Base-by-base conservation (phyloP, 1,284 basidiomycete genomes). In the Xanthoconium separans region DNA sequence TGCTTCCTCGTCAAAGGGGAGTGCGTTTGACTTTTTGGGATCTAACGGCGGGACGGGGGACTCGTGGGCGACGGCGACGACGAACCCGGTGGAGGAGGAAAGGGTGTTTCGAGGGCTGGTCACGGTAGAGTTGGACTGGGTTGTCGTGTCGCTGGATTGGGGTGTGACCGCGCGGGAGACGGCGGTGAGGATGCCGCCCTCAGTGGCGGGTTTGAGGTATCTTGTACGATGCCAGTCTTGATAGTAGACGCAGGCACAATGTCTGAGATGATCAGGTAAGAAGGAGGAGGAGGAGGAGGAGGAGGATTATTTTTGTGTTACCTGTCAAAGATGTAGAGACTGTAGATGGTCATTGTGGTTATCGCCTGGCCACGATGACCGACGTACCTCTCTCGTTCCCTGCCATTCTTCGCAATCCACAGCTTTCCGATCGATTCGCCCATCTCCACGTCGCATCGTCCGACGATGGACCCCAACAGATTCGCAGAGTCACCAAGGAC, bases 1-100 rank as follows among this genome's bases (percentile, higher is more conserved):
- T 2, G 91, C 89, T 72, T 99, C 95, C 73, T 99, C 96, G 67
- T 99, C 95, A 61, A 99, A 98, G 6, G 95, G 80, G 24, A 98
- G 75, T 12, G 81, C 79, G n/a, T 79, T 78, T 30, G 69, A 69
- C 45, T 66, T 64, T 24, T 60, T 59, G 13, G 69, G 62, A 18
- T 70, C 71, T 3, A 64, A 59, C 27, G 70, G 72, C 47, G 72
- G 72, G 18, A 70, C 64, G 41, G 75, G 73, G 16, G 71, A 43
- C 18, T 77, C 75, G 29, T 87, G 81, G 58, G 81, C 82, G 50
- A 84, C 73, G 5, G 87, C 87, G 16, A 90, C 79, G 45, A 89
- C 82, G 42, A 89, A 74, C 7, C 87, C 87, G 2, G 86, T 79
- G 39, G 71, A 74, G 6, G 82, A 83, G 9, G 75, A 73, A 36